Evolutionary conservation across 169 alveolate genomes (phyloP), one percentile per base, ranked within the genome.

Genomic region (Babesia ovata): DNA sequence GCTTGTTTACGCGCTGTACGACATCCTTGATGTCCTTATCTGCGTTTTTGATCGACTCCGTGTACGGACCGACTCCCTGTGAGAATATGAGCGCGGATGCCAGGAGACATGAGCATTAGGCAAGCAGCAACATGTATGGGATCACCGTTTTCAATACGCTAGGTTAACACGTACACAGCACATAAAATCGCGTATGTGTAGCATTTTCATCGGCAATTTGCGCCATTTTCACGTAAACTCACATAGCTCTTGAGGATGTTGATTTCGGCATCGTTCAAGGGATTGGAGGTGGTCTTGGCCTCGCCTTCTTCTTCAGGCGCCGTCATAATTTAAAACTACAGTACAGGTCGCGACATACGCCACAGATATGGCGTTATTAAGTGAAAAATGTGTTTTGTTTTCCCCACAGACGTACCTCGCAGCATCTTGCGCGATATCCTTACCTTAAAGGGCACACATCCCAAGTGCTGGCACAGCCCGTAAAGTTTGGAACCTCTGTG

Each of bases 41-140:
- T n/a, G 85, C 91, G 52, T 85, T 70, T 53, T 73, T 86, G 59
- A 91, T 84, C 45, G 86, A 71, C 65, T 77, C 90, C 9, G 87
- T 78, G 42, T 91, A 91, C 29, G 94, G 94, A 21, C 94, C 94
- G 36, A 90, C 75, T 14, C 94, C 94, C 93, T 91, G 50, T 19
- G 42, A 21, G 10, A 6, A 19, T 21, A 61, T 45, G 19, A 8
- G 19, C 50, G 0, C 50, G 4, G 50, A 16, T 17, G 2, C 39
- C 39, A 6, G 39, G 39, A 33, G 39, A 33, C 39, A 33, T 33
- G 39, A 33, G 39, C 50, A 45, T 45, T 45, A 45, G 19, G 50
- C 50, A 10, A 45, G 19, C 50, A 33, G 39, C 39, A 6, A 33
- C 39, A 33, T 6, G 39, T 6, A 33, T 6, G 39, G 39, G 39